A percentile compares a stretch with the other conserved stretches of the same genome.
These are phyloP conservation scores for Fusarium solani-melongenae DNA, from an alignment of 2,329 filamentous ascomycete species.

Conservation along the genomic window DNA sequence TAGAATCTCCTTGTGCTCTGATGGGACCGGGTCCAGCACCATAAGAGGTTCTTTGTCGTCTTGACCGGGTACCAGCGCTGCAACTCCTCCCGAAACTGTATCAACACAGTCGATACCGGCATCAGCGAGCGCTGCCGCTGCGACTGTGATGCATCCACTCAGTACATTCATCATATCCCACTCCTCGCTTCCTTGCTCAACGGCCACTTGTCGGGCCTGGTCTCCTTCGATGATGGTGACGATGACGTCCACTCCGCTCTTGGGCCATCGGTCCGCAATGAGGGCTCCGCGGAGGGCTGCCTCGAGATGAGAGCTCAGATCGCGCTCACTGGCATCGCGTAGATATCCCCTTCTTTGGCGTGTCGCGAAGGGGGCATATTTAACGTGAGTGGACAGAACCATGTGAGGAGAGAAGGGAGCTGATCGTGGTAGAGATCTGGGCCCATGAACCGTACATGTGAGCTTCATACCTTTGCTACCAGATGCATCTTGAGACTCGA, in stretches of 20 bases:
- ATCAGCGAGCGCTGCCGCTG: slow-evolving; percentile 91
- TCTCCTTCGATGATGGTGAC: slow-evolving; percentile 95
- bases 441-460: slow-evolving; percentile 92
- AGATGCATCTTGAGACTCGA: slow-evolving; percentile 62
- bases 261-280: slow-evolving; percentile 97
- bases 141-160: slow-evolving; percentile 91
- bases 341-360: slow-evolving; percentile 85
- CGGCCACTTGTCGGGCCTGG: slow-evolving; percentile 71
- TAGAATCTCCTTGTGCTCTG: slow-evolving; percentile 80
- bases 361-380: slow-evolving; percentile 95
- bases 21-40: slow-evolving; percentile 84
- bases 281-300: slow-evolving; percentile 89
- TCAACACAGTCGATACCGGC: slow-evolving; percentile 97
- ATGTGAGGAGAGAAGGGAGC: slow-evolving; percentile 93
- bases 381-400: slow-evolving; percentile 91
- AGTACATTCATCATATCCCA: slow-evolving; percentile 95
- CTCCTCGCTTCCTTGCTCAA: slow-evolving; percentile 67
- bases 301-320: slow-evolving; percentile 90
- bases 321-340: slow-evolving; percentile 85
- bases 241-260: slow-evolving; percentile 95
- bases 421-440: slow-evolving; percentile 87
- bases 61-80: slow-evolving; percentile 72
- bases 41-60: slow-evolving; percentile 55
- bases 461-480: slow-evolving; percentile 82
- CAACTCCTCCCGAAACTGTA: slow-evolving; percentile 87